Base-by-base conservation (phyloP, 495 filamentous ascomycete species). In the Neurospora pannonica region DNA sequence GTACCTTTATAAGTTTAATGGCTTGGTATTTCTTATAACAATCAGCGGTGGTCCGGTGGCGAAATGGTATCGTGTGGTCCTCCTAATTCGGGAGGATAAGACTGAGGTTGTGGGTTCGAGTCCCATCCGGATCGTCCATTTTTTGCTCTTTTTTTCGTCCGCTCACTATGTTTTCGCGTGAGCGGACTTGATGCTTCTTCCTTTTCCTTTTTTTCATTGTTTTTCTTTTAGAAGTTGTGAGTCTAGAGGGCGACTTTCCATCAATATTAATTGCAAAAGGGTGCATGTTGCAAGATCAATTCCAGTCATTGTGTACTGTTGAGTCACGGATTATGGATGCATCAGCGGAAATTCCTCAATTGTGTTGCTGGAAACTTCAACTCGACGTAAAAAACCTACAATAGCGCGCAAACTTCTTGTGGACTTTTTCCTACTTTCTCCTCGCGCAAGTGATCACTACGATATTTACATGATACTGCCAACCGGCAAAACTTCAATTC, bases 41-140 rank as follows among this genome's bases (percentile, higher is more conserved):
- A 62, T 62, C 13, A 62, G 54, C 6, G 54, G 54, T 62, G 83
- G 82, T 78, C 78, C 80, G 74, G 83, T 85, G 82, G 83, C 82
- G 82, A 81, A 83, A 84, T 83, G 83, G 83, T 84, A 85, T 82
- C 82, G 81, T 80, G 81, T 80, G 80, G 80, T 80, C 79, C 83
- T 85, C 83, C 83, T 85, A 84, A 72, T 77, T 69, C 48, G 38
- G 24, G 72, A 75, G 70, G 77, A 74, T 74, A 74, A 85, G 80
- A 81, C 79, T 84, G 80, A 83, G 83, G 83, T 84, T 85, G 83
- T 83, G 83, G 83, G 83, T 85, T 84, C 83, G 83, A 85, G 83
- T 84, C 83, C 83, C 83, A 83, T 84, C 83, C 76, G 78, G 78
- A 78, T 84, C 83, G 82, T 38, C 38, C 36, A 75, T 43, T 76